A percentile compares a stretch with the other conserved stretches of the same genome.
phyloP scores from a whole-genome alignment of 2,329 filamentous ascomycete species.

The Nothophaeocryptopus gaeumannii region DNA sequence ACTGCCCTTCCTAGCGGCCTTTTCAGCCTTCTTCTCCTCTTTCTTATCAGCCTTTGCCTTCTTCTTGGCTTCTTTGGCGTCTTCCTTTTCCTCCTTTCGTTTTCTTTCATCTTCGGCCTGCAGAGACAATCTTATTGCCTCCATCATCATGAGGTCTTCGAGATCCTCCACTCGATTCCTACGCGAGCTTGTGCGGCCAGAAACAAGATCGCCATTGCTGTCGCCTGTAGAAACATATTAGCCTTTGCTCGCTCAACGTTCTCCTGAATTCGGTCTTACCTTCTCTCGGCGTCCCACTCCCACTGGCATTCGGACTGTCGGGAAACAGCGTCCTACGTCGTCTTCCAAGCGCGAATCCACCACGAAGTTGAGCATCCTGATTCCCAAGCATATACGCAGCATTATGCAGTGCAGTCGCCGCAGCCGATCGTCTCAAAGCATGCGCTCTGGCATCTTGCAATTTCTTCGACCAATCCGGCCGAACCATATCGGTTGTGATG shows the following conservation, averaged over 20 bases:
- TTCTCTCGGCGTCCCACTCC: conserved; percentile 44
- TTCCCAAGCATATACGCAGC: conserved; percentile 84
- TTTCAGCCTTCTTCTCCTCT: conserved; percentile 64
- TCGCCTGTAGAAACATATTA: conserved; percentile 14
- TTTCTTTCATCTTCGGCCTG: conserved; percentile 91
- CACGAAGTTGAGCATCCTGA: conserved; percentile 27
- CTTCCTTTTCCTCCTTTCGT: conserved; percentile 76
- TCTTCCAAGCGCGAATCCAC: conserved; percentile 46
- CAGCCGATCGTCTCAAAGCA: conserved; percentile 80
- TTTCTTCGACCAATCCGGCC: conserved; percentile 93
- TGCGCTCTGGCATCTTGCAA: conserved; percentile 80
- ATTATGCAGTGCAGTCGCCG: conserved; percentile 89
- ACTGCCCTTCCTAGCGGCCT: conserved; percentile 64
- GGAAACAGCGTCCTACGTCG: conserved; percentile 54
- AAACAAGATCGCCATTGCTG: conserved; percentile 35
- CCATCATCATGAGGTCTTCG: conserved; percentile 98
- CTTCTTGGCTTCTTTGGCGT: conserved; percentile 78
- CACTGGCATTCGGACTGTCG: conserved; percentile 47
- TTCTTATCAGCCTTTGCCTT: conserved; percentile 72
- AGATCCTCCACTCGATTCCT: conserved; percentile 75
- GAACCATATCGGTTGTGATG: conserved; percentile 86
- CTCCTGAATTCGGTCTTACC: no score
- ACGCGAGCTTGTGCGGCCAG: conserved; percentile 51
- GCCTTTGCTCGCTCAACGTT: conserved; percentile 15
- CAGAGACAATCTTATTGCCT: conserved; percentile 88